A percentile compares a stretch with the other conserved stretches of the same genome.
phyloP scores from a whole-genome alignment of 2,329 filamentous ascomycete species.

The Penicillium vulpinum region DNA sequence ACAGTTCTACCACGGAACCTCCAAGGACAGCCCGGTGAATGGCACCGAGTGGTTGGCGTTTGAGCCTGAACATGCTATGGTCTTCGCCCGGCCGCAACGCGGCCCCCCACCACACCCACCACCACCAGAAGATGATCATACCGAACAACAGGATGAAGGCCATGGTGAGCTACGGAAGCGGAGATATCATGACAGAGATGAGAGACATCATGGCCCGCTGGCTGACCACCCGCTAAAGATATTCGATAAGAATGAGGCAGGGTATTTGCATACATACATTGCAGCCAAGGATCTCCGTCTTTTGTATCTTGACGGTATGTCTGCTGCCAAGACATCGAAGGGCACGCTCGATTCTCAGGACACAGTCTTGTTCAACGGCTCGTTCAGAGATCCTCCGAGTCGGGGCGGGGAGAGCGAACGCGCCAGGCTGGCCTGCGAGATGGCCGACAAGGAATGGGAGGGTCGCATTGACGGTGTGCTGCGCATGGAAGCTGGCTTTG shows the following conservation, averaged over 20 bases:
- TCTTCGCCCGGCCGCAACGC: constrained; percentile 54
- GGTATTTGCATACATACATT: constrained; percentile 68
- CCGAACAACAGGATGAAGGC: not conserved
- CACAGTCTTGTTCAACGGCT: constrained; percentile 54
- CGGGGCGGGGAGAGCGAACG: constrained; percentile 49
- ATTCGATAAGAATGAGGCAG: constrained; percentile 28
- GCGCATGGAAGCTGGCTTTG: constrained; percentile 69
- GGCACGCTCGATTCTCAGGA: constrained; percentile 71
- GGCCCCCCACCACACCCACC: constrained; percentile 11
- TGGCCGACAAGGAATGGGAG: constrained; percentile 53
- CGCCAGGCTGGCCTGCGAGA: constrained; percentile 57
- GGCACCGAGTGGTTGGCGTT: constrained; percentile 73
- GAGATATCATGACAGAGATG: constrained; percentile 3
- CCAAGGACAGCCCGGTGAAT: constrained; percentile 47
- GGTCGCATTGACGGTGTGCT: constrained; percentile 62
- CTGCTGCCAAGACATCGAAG: constrained; percentile 63
- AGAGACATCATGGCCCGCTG: constrained; percentile 4
- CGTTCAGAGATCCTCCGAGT: constrained; percentile 3
- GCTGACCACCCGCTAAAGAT: not conserved
- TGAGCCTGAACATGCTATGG: constrained; percentile 70
- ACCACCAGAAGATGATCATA: not conserved
- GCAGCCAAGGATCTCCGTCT: constrained; percentile 59
- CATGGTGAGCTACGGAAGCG: constrained; percentile 4
- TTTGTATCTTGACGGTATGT: constrained; percentile 70
- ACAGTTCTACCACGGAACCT: constrained; percentile 66